Base-by-base conservation (phyloP, 169 alveolate genomes). In the Neospora caninum region DNA sequence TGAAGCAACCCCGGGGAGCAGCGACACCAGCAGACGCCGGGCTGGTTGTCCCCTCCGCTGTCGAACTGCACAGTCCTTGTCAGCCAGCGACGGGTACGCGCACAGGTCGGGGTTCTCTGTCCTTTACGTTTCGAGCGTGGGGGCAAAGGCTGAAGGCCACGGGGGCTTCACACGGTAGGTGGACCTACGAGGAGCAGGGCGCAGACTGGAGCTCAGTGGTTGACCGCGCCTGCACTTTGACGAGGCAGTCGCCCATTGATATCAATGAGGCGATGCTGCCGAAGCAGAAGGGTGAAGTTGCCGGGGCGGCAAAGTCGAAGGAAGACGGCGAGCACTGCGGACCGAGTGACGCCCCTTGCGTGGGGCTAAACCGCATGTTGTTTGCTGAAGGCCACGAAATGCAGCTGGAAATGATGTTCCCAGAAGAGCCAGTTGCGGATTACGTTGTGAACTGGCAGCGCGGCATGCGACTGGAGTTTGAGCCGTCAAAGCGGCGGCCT, bases 171-270 rank as follows among this genome's bases (percentile, higher is more conserved):
- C 4, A 4, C 9, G 43, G 36, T 49, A 20, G 31, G 67, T 38
- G 64, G 89, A 36, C 2, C n/a, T 42, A 82, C 41, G 64, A 82
- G 38, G 25, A 22, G 1, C 69, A 42, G 89, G 89, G 89, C 22
- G 89, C 54, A 29, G 89, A 82, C 89, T 82, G 89, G 89, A 29
- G 41, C 18, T 2, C 67, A 13, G 58, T 38, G 31, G 7, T 38
- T 4, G 89, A 42, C 10, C 43, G 39, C 22, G 22, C 41, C 69
- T 38, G 67, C 64, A 41, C 36, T 10, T 18, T 0, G 38, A 82
- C 89, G 69, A 7, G 89, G 67, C 89, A 82, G 89, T 82, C 89
- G 41, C 89, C 89, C 31, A 82, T 82, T 9, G 64, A 82, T 31
- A 41, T 82, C 67, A 42, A 82, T 27, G 67, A 13, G 39, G 64